phyloP scores from a whole-genome alignment of 768 basidiomycete species.

The Tylopilus balloui region DNA sequence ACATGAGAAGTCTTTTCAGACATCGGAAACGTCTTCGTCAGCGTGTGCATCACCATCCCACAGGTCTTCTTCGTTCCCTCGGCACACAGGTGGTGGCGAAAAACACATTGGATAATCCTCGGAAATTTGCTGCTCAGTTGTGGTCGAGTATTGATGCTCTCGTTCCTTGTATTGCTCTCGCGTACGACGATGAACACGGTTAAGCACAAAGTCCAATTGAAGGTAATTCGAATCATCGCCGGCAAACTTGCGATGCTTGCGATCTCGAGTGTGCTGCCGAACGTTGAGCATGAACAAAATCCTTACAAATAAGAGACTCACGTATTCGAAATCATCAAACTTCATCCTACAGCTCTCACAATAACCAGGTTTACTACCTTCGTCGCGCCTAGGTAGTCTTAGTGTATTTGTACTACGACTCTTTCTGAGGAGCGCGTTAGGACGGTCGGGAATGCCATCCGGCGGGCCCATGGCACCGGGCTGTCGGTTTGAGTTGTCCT shows the following conservation, averaged over 20 bases:
- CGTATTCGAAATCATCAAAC: slow-evolving; percentile 82
- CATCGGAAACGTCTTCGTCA: slow-evolving; percentile 19
- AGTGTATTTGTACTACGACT: slow-evolving; percentile 80
- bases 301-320: slow-evolving; percentile 31
- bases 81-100: slow-evolving; percentile 11
- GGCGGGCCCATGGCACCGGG: slow-evolving; percentile 65
- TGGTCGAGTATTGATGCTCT: slow-evolving; percentile 8
- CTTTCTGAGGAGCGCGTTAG: slow-evolving; percentile 53
- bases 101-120: slow-evolving; percentile 24
- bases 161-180: slow-evolving; percentile 27
- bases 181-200: slow-evolving; percentile 51
- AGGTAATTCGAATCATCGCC: slow-evolving; percentile 70
- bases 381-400: slow-evolving; percentile 71
- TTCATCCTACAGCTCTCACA: slow-evolving; percentile 94
- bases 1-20: slow-evolving; percentile 13
- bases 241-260: slow-evolving; percentile 82
- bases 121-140: slow-evolving; percentile 11
- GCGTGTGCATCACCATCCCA: slow-evolving; percentile 22
- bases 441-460: slow-evolving; percentile 48
- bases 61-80: slow-evolving; percentile 10
- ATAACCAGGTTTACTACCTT: slow-evolving; percentile 89
- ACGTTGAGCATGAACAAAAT: slow-evolving; percentile 1
- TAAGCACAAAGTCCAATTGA: slow-evolving; percentile 72
- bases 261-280: slow-evolving; percentile 63
- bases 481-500: slow-evolving; percentile 26